Base-by-base conservation (phyloP, 2,329 filamentous ascomycete species). In the Cordyceps cateniannulata region DNA sequence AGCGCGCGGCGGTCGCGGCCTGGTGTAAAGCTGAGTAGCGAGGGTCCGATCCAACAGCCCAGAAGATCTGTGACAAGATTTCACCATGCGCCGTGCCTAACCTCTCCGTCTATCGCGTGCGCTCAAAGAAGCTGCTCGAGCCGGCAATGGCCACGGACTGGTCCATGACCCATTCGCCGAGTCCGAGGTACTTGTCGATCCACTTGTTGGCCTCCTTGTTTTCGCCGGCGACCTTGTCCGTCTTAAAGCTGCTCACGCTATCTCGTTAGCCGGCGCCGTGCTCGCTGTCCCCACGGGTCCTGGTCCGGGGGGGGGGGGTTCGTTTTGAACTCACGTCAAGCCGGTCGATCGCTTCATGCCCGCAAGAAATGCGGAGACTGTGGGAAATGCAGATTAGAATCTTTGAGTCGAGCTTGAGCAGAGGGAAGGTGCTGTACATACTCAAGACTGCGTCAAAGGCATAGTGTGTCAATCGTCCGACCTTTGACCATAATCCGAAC, bases 161-260 rank as follows among this genome's bases (percentile, higher is more conserved):
- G 75, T 99, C 95, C 92, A 99, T 96, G 65, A 97, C 90, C 85
- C 92, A 96, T 79, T 99, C 95, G 68, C 95, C 95, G 20, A 97
- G 88, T 64, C 91, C 91, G 48, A 98, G 86, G 75, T 98, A 98
- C 73, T 89, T 93, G 71, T 93, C 89, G 66, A 98, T 85, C 92
- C 93, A 98, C 70, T 87, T 88, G 73, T 89, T 88, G 67, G 95
- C 76, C 64, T 93, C 88, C 73, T 91, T 90, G 75, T 87, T 93
- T 62, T 96, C 91, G 72, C 81, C 80, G 35, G 88, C 84, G 70
- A 96, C 83, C 68, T 87, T 87, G 66, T 97, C 92, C 69, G 89
- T 88, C 79, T 92, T 91, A 77, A 99, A 83, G 82, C 95, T 97
- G 76, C 67, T n/a, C 69, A 73, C 72, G 45, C 55, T 38, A 40